Base-by-base conservation (phyloP, 2,329 filamentous ascomycete species). In the Tolypocladium guangdongense region DNA sequence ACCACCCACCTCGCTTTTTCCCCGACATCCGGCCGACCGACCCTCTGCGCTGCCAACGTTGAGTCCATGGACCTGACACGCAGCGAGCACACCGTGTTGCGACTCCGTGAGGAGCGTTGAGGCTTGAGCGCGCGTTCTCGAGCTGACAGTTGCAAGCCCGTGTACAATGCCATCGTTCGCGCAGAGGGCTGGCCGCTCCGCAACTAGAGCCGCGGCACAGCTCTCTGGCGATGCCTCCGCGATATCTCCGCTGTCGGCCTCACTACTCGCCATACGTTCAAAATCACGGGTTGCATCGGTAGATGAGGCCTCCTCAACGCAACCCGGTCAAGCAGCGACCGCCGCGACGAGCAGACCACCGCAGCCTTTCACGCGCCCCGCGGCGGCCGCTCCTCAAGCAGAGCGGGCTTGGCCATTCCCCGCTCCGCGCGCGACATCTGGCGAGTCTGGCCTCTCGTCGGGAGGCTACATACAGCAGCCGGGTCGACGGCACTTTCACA, bases 401-500 rank as follows among this genome's bases (percentile, higher is more conserved):
- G 33, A 49, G 3, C 47, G 12, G 47, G 46, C 30, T 22, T 14
- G 47, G 33, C 52, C 14, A 12, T 37, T 45, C 27, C n/a, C 38
- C 49, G 49, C 49, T 43, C 37, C 50, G 43, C 46, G 43, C 20
- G 24, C 30, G 41, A 20, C 39, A 18, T 48, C 32, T 24, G 8
- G 14, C 37, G 39, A 41, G 35, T 4, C 38, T 36, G 39, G 18
- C 24, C 46, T 38, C 50, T 51, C 33, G 24, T 51, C 30, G 49
- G 49, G 30, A 43, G 47, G 39, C 56, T 27, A 37, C 32, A 7
- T 33, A 11, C 54, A 59, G 46, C 51, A 53, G 41, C 35, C 56
- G 8, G 41, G 55, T 20, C 73, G 71, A 51, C 78, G 81, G 49
- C 68, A 71, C 57, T 97, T 97, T 69, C 90, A 96, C 74, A 90